Conservation (phyloP, 1,284 basidiomycete species). For the Cryptococcus sp. region DNA sequence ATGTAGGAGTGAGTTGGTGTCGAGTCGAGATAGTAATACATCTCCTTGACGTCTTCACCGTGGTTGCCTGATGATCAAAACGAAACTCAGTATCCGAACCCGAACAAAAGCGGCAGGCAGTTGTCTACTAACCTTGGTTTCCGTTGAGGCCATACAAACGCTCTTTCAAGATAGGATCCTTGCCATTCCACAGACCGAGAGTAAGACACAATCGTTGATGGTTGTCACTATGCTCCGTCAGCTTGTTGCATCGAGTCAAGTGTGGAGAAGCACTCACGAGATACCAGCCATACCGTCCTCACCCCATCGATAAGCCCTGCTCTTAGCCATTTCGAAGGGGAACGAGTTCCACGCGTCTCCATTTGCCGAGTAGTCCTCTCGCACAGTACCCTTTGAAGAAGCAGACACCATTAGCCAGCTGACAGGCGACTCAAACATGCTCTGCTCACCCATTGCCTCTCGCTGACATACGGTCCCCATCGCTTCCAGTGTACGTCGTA, state of each 20-base stretch:
- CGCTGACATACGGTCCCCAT: conserved; percentile 96
- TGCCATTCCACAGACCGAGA: conserved; percentile 90
- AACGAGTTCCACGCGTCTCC: conserved; percentile 98
- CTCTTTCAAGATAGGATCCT: conserved; percentile 94
- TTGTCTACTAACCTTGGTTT: conserved; percentile 64
- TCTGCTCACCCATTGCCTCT: conserved; percentile 88
- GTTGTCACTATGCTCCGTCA: conserved; percentile 65
- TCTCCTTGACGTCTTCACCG: conserved; percentile 97
- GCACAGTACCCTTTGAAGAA: conserved; percentile 80
- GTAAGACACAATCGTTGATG: conserved; percentile 90
- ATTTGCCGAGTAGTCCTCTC: conserved; percentile 95
- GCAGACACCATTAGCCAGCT: background rate
- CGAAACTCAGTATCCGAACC: background rate
- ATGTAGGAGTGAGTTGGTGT: conserved; percentile 99
- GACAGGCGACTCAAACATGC: background rate
- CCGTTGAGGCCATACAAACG: conserved; percentile 91
- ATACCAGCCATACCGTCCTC: conserved; percentile 97
- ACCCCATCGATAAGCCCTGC: conserved; percentile 95
- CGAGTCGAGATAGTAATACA: conserved; percentile 97
- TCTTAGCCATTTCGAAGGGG: conserved; percentile 91
- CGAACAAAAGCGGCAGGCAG: background rate
- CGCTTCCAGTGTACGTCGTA: conserved; percentile 88
- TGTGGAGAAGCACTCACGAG: conserved; percentile 56
- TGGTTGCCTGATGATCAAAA: conserved; percentile 71
- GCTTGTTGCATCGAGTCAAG: background rate